Base-by-base conservation (phyloP, 192 early-diverging fungal genomes). In the Coemansia sp. region DNA sequence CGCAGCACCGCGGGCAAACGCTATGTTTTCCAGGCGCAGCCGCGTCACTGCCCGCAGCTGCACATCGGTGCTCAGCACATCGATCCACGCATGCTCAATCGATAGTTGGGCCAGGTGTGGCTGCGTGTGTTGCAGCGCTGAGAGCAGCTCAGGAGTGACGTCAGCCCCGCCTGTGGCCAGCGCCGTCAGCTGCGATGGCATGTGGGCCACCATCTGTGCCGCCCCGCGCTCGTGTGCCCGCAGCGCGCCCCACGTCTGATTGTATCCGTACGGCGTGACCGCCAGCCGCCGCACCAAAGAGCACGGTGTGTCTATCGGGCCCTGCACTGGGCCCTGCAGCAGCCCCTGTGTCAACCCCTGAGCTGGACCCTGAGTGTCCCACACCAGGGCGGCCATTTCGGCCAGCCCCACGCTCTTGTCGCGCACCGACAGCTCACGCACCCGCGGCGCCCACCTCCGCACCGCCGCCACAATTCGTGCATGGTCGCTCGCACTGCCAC, bases 191-290 rank as follows among this genome's bases (percentile, higher is more conserved):
- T 68, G 70, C 1, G 48, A 58, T 1, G 65, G 67, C 67, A 64
- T 58, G 35, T 57, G 43, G 27, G 56, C 41, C 55, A 70, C 41
- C 49, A 55, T 53, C 5, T 11, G 63, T 2, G 71, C 71, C 2
- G 55, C 65, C 15, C 76, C 67, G 48, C 64, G 51, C 54, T 73
- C 71, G 64, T 11, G 29, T 2, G 72, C 68, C 17, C 14, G 52
- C 57, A 80, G 77, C 9, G 69, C 68, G n/a, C 47, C 58, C 77
- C 77, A 80, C 25, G 51, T 65, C 68, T 65, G 65, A 66, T 68
- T 70, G 58, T 74, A 80, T 19, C 77, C 77, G 59, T 74, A 75
- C 17, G 77, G 77, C 65, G 22, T 51, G 10, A 72, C 29, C 4
- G 72, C 72, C 58, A 80, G 66, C 21, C 72, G 67, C 25, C 58